A percentile compares a stretch with the other conserved stretches of the same genome.
Evolutionary conservation across 2,329 filamentous ascomycete genomes (phyloP).

Genomic region (Helicocarpus griseus): DNA sequence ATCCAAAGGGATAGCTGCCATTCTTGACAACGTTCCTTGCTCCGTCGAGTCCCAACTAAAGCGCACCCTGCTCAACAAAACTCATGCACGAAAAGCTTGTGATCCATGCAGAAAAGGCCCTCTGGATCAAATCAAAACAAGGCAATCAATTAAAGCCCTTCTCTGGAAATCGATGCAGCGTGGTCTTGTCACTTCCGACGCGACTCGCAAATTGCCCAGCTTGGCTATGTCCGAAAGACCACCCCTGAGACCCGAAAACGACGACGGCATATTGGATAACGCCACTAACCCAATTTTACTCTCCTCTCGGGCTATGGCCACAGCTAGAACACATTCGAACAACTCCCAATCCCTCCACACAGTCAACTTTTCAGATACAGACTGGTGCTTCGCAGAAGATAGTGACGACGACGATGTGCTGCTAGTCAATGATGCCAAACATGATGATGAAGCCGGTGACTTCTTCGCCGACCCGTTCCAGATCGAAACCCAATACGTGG

Average conservation of each 20-base stretch:
- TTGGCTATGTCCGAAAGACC: too few relatives aligned
- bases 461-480: neutral
- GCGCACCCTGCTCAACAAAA: too few relatives aligned
- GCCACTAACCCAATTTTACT: neutral
- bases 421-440: neutral
- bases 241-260: neutral
- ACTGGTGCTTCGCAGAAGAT: neutral
- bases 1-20: conserved; percentile 24
- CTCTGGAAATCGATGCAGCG: conserved; percentile 27
- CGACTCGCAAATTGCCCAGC: conserved; percentile 2
- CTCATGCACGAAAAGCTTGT: too few relatives aligned
- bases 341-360: neutral
- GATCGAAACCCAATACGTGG: neutral
- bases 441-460: neutral
- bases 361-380: neutral
- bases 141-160: conserved; percentile 13
- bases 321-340: neutral
- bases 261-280: neutral
- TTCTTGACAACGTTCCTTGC: conserved; percentile 18
- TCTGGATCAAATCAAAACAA: too few relatives aligned
- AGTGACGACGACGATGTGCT: neutral
- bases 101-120: too few relatives aligned
- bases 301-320: neutral
- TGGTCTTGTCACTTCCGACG: conserved; percentile 14
- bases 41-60: too few relatives aligned